Evolutionary conservation across 306 rosid genomes (phyloP), one percentile per base, ranked within the genome.

Genomic region (Cicer arietinum): DNA sequence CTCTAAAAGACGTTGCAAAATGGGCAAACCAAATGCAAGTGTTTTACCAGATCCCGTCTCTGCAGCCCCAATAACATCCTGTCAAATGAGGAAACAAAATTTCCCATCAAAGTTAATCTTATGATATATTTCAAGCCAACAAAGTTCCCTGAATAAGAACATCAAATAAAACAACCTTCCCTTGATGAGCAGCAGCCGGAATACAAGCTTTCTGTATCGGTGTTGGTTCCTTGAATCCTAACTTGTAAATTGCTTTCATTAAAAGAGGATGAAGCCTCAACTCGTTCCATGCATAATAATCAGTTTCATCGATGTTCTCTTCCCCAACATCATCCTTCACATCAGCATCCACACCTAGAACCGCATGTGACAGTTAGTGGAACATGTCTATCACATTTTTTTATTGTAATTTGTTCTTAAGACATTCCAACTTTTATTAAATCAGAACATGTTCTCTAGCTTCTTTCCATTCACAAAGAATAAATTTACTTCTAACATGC

Each of bases 1-100:
- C 71, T 94, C 99, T 71, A 94, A 81, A 69, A 94, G 81, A 35
- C 96, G 97, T 81, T 94, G 99, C 79, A 94, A 86, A 84, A 94
- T 94, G 44, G 99, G 99, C 84, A 94, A 84, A 80, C 99, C 99
- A 90, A 94, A 94, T 11, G 99, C 96, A 69, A 94, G 88, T 20
- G 99, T 94, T 84, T 94, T 94, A 50, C 99, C 99, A 14, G 96
- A 94, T 71, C 99, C 97, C 20, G 99, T 94, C 89, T 90, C 95
- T 0, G 99, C 96, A 68, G 99, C 99, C 79, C 99, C 99, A 76
- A 92, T 70, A 85, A 94, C 90, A 75, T 94, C 99, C 99, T 94
- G 88, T 65, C 89, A 76, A 62, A 69, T 37, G 52, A 69, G 79
- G 47, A 72, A 62, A 77, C 17, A 42, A 73, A 53, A 81, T 77